Conservation (phyloP, 148 eudicot species). For the Gaultheria prostrata region DNA sequence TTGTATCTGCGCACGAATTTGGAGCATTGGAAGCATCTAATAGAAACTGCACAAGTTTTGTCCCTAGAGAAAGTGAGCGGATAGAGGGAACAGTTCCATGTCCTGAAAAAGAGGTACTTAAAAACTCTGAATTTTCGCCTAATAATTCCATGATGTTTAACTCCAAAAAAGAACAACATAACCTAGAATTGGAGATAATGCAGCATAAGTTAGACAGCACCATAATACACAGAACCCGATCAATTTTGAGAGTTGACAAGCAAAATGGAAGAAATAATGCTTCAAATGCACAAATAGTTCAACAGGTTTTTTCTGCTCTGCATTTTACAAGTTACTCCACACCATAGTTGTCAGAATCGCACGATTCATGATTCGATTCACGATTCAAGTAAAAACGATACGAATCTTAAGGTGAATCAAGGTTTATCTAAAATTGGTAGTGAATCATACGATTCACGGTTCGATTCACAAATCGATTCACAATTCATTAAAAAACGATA, state of each 20-base stretch:
- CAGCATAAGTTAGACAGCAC: neutral
- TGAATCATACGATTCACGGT: too few relatives aligned
- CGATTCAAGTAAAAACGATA: too few relatives aligned
- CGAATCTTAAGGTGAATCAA: too few relatives aligned
- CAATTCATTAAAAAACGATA: too few relatives aligned
- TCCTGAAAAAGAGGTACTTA: conserved; percentile 47
- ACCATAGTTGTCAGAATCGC: too few relatives aligned
- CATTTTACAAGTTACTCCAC: neutral
- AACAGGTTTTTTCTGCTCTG: conserved; percentile 2
- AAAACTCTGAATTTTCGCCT: neutral
- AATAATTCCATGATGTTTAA: neutral
- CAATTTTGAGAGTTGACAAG: neutral
- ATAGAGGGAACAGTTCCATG: conserved; percentile 61
- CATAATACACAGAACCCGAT: neutral
- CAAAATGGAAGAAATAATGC: neutral
- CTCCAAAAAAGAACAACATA: neutral
- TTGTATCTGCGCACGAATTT: conserved; percentile 38
- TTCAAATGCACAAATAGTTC: neutral
- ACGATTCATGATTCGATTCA: too few relatives aligned
- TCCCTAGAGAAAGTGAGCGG: conserved; percentile 68
- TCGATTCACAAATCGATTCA: too few relatives aligned
- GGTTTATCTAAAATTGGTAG: too few relatives aligned
- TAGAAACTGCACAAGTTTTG: conserved; percentile 73
- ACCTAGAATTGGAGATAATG: neutral
- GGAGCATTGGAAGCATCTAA: conserved; percentile 65